phyloP scores from a whole-genome alignment of 1,284 basidiomycete genomes.

The Phylloporus sp. region DNA sequence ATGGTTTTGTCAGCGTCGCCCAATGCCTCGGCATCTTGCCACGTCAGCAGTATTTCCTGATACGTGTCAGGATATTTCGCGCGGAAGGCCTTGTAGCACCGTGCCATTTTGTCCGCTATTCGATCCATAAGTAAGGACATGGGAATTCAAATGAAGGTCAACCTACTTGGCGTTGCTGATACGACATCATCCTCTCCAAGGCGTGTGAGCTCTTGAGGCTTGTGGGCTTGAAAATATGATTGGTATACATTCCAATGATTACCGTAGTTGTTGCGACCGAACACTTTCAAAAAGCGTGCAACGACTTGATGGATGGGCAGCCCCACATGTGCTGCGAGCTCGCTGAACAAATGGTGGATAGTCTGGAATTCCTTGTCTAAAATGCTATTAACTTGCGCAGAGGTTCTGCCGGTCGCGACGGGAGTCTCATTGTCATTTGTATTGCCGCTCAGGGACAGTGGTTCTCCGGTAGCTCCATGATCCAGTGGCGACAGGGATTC shows the following conservation, averaged over 20 bases:
- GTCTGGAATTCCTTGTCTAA: neutral
- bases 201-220: neutral
- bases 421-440: no score
- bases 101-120: neutral
- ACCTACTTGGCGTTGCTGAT: neutral
- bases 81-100: neutral
- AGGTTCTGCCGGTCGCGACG: no score
- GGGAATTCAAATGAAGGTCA: neutral
- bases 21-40: neutral
- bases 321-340: neutral
- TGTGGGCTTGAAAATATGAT: neutral
- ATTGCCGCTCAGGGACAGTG: no score
- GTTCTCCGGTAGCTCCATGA: no score
- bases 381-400: neutral
- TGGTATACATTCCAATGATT: neutral
- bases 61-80: neutral
- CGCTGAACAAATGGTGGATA: neutral
- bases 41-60: neutral
- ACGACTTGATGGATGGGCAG: neutral
- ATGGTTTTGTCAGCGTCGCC: neutral
- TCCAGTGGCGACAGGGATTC: no score
- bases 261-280: neutral
- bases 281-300: neutral
- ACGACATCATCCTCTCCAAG: neutral
- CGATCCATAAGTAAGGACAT: neutral